phyloP scores from a whole-genome alignment of 2,329 filamentous ascomycete species.

The Fusarium mangiferae region DNA sequence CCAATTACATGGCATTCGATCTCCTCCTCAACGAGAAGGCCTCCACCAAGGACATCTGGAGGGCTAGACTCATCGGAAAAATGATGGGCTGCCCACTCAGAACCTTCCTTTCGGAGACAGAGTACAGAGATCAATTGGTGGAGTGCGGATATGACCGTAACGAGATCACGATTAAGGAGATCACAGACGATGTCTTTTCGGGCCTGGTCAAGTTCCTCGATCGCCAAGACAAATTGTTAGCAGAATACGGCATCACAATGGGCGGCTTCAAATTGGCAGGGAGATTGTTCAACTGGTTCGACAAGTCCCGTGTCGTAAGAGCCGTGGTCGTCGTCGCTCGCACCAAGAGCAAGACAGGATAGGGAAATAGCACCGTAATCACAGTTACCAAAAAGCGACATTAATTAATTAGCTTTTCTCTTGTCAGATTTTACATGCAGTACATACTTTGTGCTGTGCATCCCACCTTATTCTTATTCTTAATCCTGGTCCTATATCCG shows the following conservation, averaged over 20 bases:
- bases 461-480: not conserved
- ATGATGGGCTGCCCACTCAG: constrained; percentile 59
- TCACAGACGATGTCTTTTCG: constrained; percentile 63
- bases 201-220: constrained; percentile 59
- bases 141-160: constrained; percentile 58
- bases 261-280: constrained; percentile 51
- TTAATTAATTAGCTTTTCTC: not conserved
- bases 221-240: constrained; percentile 47
- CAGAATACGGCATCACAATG: constrained; percentile 50
- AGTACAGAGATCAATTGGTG: constrained; percentile 58
- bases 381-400: not conserved
- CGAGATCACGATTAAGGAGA: constrained; percentile 57
- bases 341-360: constrained; percentile 34
- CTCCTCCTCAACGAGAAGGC: constrained; percentile 54
- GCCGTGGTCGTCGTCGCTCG: constrained; percentile 51
- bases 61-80: constrained; percentile 56
- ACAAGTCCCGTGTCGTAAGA: constrained; percentile 47
- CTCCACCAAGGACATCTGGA: constrained; percentile 42
- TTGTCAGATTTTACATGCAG: not conserved
- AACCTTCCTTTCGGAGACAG: constrained; percentile 58
- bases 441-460: not conserved
- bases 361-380: not conserved
- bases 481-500: constrained; percentile 22
- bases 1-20: constrained; percentile 66
- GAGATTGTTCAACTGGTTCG: constrained; percentile 53